Evolutionary conservation across 495 filamentous ascomycete species (phyloP).

Genomic region (Pyrenopolyporus hunteri): DNA sequence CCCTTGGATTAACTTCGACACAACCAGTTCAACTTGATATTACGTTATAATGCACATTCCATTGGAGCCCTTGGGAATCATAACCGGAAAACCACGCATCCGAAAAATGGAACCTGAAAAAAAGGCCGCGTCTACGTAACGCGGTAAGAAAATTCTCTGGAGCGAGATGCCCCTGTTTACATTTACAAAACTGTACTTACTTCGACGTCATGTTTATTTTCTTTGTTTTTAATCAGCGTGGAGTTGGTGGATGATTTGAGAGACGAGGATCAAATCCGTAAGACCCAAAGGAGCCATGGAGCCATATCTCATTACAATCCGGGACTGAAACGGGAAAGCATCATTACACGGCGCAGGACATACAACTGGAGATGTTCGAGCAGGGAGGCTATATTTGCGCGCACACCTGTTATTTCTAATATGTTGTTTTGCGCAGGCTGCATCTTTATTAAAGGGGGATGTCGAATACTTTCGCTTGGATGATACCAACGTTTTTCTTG

Average conservation of each 20-base stretch:
- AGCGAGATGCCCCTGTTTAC: slow-evolving; percentile 25
- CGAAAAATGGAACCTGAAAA: slow-evolving; percentile 24
- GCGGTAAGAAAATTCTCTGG: slow-evolving; percentile 11
- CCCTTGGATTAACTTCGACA: slow-evolving; percentile 29
- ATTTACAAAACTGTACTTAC: slow-evolving; percentile 40
- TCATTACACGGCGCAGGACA: slow-evolving; percentile 39
- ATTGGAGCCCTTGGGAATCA: slow-evolving; percentile 21
- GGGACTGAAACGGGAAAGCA: slow-evolving; percentile 31
- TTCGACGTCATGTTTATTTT: slow-evolving; percentile 37
- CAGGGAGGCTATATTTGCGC: slow-evolving; percentile 33
- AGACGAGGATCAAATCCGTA: slow-evolving; percentile 34
- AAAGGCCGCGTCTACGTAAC: slow-evolving; percentile 1
- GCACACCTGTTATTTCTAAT: slow-evolving; percentile 37
- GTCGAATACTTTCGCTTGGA: slow-evolving; percentile 44
- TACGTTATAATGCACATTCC: slow-evolving; percentile 35
- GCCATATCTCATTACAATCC: slow-evolving; percentile 36
- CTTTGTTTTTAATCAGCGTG: slow-evolving; percentile 43
- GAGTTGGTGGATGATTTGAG: slow-evolving; percentile 42
- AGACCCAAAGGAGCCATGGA: slow-evolving; percentile 37
- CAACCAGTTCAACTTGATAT: slow-evolving; percentile 31
- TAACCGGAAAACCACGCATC: slow-evolving; percentile 16
- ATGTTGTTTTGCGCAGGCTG: slow-evolving; percentile 32
- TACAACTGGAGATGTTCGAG: slow-evolving; percentile 35
- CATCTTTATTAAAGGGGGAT: slow-evolving; percentile 31
- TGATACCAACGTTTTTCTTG: slow-evolving; percentile 43